Evolutionary conservation across 768 basidiomycete genomes (phyloP).

Genomic region (Mycena rebaudengoi): DNA sequence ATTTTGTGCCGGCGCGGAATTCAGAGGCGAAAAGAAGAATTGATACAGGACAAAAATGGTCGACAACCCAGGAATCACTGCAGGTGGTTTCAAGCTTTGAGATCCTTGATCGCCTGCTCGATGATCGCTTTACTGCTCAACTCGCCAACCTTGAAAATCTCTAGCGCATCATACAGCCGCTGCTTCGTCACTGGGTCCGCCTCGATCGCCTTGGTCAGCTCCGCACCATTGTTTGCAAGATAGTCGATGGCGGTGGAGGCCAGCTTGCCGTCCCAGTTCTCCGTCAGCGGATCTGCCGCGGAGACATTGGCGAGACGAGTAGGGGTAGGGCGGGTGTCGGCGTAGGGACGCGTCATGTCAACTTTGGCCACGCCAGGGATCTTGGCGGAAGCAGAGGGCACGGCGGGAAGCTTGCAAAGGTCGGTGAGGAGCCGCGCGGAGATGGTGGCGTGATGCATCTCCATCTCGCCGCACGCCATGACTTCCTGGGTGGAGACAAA

Average conservation of each 20-base stretch:
- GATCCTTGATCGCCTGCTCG: conserved; percentile 4
- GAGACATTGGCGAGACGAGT: conserved; percentile 13
- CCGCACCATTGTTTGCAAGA: conserved; percentile 38
- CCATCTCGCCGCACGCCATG: conserved; percentile 28
- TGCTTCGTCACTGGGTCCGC: conserved; percentile 41
- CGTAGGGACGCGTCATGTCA: conserved; percentile 6
- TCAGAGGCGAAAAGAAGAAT: too few species aligned
- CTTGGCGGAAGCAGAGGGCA: not conserved
- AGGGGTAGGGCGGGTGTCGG: conserved; percentile 12
- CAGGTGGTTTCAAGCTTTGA: not conserved
- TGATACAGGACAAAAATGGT: too few species aligned
- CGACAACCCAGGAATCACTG: too few species aligned
- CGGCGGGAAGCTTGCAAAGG: conserved; percentile 17
- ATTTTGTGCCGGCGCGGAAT: too few species aligned
- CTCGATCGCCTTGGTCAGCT: conserved; percentile 38
- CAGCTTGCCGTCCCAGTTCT: conserved; percentile 12
- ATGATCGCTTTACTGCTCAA: conserved; percentile 6
- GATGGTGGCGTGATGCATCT: conserved; percentile 22
- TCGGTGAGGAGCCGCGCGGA: conserved; percentile 15
- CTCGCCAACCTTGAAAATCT: conserved; percentile 46
- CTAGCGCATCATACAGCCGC: conserved; percentile 45
- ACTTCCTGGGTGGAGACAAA: conserved; percentile 23
- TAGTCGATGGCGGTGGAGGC: conserved; percentile 31
- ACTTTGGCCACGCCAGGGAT: conserved; percentile 23
- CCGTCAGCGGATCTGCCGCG: conserved; percentile 14